Conservation (phyloP, 176 grass and related monocot genomes). For the Alloteropsis semialata region DNA sequence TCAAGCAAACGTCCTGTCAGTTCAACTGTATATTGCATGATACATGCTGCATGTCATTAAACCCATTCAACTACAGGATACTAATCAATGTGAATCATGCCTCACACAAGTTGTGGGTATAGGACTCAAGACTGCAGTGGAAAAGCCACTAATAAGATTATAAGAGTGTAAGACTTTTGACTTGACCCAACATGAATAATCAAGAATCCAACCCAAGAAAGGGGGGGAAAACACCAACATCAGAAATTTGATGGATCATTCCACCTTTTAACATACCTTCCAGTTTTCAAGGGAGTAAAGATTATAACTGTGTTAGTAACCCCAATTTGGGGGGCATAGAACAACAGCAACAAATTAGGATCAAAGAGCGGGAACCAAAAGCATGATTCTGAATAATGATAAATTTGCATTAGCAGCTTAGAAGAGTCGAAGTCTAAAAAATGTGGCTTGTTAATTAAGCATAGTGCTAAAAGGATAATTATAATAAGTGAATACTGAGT, state of each 20-base stretch:
- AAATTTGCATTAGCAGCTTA: neutral
- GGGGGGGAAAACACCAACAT: neutral
- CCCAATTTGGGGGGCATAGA: neutral
- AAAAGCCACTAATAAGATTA: neutral
- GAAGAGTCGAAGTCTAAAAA: neutral
- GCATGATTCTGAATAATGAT: neutral
- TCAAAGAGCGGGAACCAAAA: neutral
- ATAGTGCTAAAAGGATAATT: neutral
- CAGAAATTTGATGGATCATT: slow-evolving; percentile 8
- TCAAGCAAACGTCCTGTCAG: neutral
- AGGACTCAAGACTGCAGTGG: neutral
- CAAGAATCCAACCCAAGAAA: neutral
- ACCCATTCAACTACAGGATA: neutral
- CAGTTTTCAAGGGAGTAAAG: neutral
- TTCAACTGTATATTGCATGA: neutral
- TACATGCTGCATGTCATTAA: slow-evolving; percentile 14
- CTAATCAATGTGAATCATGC: neutral
- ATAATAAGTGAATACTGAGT: neutral
- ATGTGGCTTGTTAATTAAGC: neutral
- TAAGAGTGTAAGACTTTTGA: neutral
- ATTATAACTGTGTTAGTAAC: neutral
- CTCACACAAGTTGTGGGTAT: neutral
- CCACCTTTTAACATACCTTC: neutral
- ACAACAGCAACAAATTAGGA: neutral
- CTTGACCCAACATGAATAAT: neutral